Base-by-base conservation (phyloP, 805 yeast species). In the Maudiozyma turicensis region DNA sequence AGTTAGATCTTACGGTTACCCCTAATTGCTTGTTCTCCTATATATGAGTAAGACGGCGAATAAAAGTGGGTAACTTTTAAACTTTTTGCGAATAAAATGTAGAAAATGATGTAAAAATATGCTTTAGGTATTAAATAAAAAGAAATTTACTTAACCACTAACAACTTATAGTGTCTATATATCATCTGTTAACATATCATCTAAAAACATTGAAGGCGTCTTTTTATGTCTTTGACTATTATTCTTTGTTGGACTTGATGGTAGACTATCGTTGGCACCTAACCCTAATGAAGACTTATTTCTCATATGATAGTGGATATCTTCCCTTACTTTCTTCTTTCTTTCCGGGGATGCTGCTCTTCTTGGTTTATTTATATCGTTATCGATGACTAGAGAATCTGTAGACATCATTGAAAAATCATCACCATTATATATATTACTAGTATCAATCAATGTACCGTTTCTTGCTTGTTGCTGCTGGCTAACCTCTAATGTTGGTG, bases 401-500 rank as follows among this genome's bases (percentile, higher is more conserved):
- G 40, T 15, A n/a, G 48, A 41, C 3, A 45, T 26, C 2, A 39
- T 37, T 1, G 48, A 50, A 15, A 11, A 26, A 11, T 40, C 35
- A 7, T 15, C 39, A 10, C 32, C 37, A 31, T 31, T 9, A 6
- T 29, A 9, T 33, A 26, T 28, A 38, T 43, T 37, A 6, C 15
- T 28, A 8, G 43, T 15, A 7, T 42, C 38, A 13, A 11, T 9
- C 20, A 10, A 26, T 43, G 51, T 49, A 69, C 65, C 56, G 64
- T 68, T 55, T 73, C 49, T 45, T 74, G 47, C 43, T 40, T 71
- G 65, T 8, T 30, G 15, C 13, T 39, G 28, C 28, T 71, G 71
- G 77, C 81, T 76, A 14, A 82, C 83, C 58, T 84, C 88, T 14
- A 81, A 82, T 0, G 95, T 86, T 34, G 95, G 95, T 3, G 93